Evolutionary conservation across 768 basidiomycete genomes (phyloP).

Genomic region (Trametes punicea): DNA sequence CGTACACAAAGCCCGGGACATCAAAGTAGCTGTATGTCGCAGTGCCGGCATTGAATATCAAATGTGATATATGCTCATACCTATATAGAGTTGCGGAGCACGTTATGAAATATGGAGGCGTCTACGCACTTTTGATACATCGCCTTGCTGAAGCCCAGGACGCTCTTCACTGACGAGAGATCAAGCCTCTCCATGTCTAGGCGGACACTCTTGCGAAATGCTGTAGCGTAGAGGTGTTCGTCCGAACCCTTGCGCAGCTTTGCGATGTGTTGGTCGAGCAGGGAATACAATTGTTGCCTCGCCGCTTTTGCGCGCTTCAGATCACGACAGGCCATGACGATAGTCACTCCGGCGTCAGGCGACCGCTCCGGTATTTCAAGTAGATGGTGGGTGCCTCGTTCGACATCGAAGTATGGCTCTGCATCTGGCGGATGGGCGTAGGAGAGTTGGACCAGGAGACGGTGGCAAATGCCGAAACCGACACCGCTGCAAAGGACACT

Average conservation of each 20-base stretch:
- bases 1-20: conserved; percentile 43
- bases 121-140: conserved; percentile 46
- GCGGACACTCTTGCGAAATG: conserved; percentile 55
- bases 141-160: conserved; percentile 59
- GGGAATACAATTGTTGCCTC: conserved; percentile 45
- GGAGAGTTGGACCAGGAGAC: conserved; percentile 69
- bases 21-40: conserved; percentile 55
- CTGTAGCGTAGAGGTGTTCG: conserved; percentile 52
- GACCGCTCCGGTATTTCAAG: conserved; percentile 15
- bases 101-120: neutral
- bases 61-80: conserved; percentile 76
- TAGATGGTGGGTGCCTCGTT: conserved; percentile 13
- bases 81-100: conserved; percentile 33
- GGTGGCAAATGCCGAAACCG: conserved; percentile 79
- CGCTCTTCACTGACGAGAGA: conserved; percentile 54
- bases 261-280: conserved; percentile 54
- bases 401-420: conserved; percentile 39
- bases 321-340: conserved; percentile 81
- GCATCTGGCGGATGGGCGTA: conserved; percentile 48
- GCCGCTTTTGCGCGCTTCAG: conserved; percentile 61
- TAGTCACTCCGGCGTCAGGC: conserved; percentile 54
- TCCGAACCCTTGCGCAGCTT: conserved; percentile 32
- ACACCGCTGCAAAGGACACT: conserved; percentile 53
- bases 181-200: conserved; percentile 66
- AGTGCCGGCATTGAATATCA: conserved; percentile 79